phyloP scores from a whole-genome alignment of 2,329 filamentous ascomycete genomes.

The Leptographium galeiforme region DNA sequence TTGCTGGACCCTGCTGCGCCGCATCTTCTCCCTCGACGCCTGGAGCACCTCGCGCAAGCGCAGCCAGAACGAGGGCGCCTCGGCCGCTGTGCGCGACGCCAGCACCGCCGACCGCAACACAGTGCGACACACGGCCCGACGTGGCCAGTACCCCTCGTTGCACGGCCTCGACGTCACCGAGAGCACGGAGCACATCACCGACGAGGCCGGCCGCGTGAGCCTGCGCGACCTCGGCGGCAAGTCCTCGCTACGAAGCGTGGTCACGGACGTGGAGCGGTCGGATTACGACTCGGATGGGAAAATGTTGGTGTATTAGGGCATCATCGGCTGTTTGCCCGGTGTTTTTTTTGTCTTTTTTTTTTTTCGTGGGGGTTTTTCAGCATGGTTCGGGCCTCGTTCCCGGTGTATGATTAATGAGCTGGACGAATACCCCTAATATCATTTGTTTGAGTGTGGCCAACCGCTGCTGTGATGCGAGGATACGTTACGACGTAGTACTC shows the following conservation, averaged over 20 bases:
- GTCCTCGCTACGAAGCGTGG: not conserved
- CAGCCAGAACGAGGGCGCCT: not conserved
- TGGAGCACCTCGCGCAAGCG: constrained; percentile 7
- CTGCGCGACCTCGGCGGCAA: not conserved
- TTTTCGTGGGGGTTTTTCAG: too few species aligned
- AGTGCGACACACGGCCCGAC: not conserved
- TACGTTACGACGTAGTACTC: too few species aligned
- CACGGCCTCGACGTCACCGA: not conserved
- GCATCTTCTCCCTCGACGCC: constrained; percentile 18
- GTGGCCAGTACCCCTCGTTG: not conserved
- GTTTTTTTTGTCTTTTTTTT: too few species aligned
- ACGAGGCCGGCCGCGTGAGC: not conserved
- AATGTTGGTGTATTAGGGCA: too few species aligned
- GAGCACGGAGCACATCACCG: constrained; percentile 8
- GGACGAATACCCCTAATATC: too few species aligned
- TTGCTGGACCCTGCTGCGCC: constrained; percentile 41
- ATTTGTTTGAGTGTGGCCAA: too few species aligned
- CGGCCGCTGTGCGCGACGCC: not conserved
- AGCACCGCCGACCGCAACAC: not conserved
- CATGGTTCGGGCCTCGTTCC: too few species aligned
- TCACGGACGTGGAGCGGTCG: not conserved
- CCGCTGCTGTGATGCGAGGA: too few species aligned
- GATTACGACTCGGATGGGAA: not conserved
- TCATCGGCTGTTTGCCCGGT: too few species aligned
- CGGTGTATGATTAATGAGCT: too few species aligned